phyloP scores from a whole-genome alignment of 2,329 filamentous ascomycete species.

The Penicillium crustosum region DNA sequence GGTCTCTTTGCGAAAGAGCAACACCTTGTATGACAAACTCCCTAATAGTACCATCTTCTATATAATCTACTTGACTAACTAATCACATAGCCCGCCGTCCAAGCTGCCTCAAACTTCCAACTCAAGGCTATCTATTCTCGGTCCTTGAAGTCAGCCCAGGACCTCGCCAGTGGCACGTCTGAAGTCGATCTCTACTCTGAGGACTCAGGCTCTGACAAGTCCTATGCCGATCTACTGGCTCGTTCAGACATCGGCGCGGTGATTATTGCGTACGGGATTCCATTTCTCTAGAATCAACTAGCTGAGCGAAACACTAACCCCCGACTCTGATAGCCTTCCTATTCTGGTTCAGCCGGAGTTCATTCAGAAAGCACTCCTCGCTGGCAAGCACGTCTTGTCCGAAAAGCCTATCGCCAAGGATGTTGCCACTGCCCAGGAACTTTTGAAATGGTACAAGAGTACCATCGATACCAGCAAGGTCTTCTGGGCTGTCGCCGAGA shows the following conservation, averaged over 20 bases:
- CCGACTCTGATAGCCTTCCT: slow-evolving; percentile 45
- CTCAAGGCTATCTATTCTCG: slow-evolving; percentile 62
- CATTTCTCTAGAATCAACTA: neutral
- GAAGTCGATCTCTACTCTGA: slow-evolving; percentile 57
- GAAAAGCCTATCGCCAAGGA: slow-evolving; percentile 61
- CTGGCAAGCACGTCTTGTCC: slow-evolving; percentile 57
- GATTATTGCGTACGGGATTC: slow-evolving; percentile 48
- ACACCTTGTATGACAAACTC: slow-evolving; percentile 45
- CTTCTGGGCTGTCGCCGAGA: slow-evolving; percentile 56
- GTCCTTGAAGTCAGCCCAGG: slow-evolving; percentile 54
- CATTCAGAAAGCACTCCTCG: slow-evolving; percentile 50
- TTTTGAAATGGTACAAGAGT: slow-evolving; percentile 53
- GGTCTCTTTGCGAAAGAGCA: slow-evolving; percentile 59
- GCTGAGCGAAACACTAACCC: neutral
- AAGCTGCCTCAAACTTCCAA: slow-evolving; percentile 44
- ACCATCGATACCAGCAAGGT: slow-evolving; percentile 42
- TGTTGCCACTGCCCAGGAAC: slow-evolving; percentile 50
- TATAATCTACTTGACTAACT: neutral
- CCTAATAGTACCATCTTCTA: neutral
- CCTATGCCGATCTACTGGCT: slow-evolving; percentile 48
- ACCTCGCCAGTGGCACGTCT: slow-evolving; percentile 34
- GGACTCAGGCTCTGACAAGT: slow-evolving; percentile 48
- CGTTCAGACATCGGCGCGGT: slow-evolving; percentile 53
- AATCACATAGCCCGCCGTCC: slow-evolving; percentile 50
- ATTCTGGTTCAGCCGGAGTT: slow-evolving; percentile 54